phyloP scores from a whole-genome alignment of 2,329 filamentous ascomycete species.

The Tothia fuscella region DNA sequence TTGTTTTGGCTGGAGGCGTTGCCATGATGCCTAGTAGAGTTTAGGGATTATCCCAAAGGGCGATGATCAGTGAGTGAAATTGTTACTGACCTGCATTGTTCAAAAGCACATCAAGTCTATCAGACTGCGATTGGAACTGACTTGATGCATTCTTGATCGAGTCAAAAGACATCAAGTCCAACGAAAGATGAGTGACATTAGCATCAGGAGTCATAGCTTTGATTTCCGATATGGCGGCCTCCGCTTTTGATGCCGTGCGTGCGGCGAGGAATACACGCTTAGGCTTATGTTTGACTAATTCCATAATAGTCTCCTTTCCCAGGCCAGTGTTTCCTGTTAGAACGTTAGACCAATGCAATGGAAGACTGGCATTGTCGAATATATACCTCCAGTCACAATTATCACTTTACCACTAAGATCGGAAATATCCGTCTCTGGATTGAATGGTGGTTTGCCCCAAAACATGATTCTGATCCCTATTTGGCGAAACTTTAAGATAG shows the following conservation, averaged over 20 bases:
- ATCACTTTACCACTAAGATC: conserved; percentile 31
- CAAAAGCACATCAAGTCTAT: conserved; percentile 11
- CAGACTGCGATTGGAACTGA: neutral
- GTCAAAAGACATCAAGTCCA: conserved; percentile 8
- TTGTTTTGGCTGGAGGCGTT: conserved; percentile 5
- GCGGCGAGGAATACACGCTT: conserved; percentile 35
- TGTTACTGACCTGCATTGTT: conserved; percentile 11
- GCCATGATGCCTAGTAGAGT: conserved; percentile 9
- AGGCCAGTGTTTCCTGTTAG: conserved; percentile 37
- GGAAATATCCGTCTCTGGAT: conserved; percentile 27
- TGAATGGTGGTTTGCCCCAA: conserved; percentile 23
- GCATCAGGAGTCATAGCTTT: neutral
- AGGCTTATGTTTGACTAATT: conserved; percentile 33
- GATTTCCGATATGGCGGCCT: conserved; percentile 17
- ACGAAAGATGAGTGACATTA: neutral
- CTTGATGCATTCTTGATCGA: conserved; percentile 7
- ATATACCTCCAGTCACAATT: conserved; percentile 33
- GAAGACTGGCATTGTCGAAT: conserved; percentile 13
- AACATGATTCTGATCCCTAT: no score
- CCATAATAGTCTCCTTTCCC: conserved; percentile 33
- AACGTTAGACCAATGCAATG: no score
- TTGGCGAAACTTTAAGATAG: no score
- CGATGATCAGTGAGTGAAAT: neutral
- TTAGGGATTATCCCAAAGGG: neutral
- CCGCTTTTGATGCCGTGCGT: conserved; percentile 30